Conservation (phyloP, 139 green algal species). For the Chlorella sp. region DNA sequence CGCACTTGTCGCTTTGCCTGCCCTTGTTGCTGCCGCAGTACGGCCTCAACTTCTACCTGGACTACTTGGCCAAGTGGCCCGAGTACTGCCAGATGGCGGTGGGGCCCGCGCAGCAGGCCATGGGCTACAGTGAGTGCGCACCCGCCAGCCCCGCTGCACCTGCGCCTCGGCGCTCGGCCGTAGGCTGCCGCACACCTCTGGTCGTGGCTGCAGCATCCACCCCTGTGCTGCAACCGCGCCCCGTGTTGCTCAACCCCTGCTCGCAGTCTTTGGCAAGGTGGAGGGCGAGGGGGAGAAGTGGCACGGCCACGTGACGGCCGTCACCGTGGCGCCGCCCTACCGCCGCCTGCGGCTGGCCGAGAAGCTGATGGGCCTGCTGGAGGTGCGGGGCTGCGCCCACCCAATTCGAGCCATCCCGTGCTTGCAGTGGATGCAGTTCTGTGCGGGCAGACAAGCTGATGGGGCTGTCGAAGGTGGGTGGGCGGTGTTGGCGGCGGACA, state of each 20-base stretch:
- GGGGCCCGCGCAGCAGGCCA: slow-evolving; percentile 64
- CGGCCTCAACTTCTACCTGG: slow-evolving; percentile 96
- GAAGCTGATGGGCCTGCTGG: slow-evolving; percentile 93
- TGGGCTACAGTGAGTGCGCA: slow-evolving; percentile 82
- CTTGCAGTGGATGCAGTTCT: no score
- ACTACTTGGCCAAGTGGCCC: slow-evolving; percentile 93
- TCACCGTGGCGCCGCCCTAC: slow-evolving; percentile 93
- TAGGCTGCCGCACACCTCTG: no score
- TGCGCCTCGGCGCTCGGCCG: no score
- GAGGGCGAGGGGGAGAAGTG: slow-evolving; percentile 88
- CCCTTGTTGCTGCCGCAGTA: slow-evolving; percentile 67
- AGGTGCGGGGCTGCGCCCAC: no score
- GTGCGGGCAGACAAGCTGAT: no score
- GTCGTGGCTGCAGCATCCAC: no score
- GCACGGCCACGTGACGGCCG: slow-evolving; percentile 98
- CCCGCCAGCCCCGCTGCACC: no score
- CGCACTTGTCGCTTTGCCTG: not conserved
- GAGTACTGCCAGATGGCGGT: slow-evolving; percentile 91
- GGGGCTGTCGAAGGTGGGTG: no score
- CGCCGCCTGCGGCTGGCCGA: slow-evolving; percentile 82
- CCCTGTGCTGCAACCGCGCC: not conserved
- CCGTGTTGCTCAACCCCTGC: not conserved
- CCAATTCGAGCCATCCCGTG: no score
- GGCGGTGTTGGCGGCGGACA: no score
- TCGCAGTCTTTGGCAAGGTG: slow-evolving; percentile 90